These are phyloP conservation scores for Raphanus sativus DNA, from an alignment of 345 rosid species.

Conservation along the genomic window DNA sequence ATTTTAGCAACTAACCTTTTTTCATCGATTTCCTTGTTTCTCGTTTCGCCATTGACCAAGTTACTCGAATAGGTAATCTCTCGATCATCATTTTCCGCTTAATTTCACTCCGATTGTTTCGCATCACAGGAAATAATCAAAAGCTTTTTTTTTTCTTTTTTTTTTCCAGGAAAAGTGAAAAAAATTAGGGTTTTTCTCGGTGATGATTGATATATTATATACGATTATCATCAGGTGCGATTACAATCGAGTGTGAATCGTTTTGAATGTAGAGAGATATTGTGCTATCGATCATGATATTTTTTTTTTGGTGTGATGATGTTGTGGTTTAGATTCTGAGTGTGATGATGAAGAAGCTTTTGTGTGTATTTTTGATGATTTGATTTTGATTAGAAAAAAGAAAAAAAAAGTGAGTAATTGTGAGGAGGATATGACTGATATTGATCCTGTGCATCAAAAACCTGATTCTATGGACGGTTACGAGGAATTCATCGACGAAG, in stretches of 20 bases:
- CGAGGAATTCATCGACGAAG: background rate
- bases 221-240: background rate
- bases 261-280: no score
- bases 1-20: background rate
- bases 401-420: background rate
- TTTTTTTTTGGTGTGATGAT: no score
- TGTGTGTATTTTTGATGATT: background rate
- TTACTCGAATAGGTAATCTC: background rate
- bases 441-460: constrained; percentile 1
- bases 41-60: constrained; percentile 11
- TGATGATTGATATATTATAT: background rate
- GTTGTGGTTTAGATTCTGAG: no score
- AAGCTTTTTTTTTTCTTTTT: background rate
- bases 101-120: background rate
- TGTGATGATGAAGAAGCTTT: constrained; percentile 1
- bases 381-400: background rate
- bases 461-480: background rate
- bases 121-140: background rate
- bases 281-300: no score
- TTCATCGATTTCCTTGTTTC: background rate
- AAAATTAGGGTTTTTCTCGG: background rate
- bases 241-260: background rate
- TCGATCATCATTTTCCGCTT: background rate
- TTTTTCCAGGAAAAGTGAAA: background rate
- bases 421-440: background rate